These are phyloP conservation scores for Haplosporangium sp. DNA, from an alignment of 371 early-diverging fungal species.

Conservation along the genomic window DNA sequence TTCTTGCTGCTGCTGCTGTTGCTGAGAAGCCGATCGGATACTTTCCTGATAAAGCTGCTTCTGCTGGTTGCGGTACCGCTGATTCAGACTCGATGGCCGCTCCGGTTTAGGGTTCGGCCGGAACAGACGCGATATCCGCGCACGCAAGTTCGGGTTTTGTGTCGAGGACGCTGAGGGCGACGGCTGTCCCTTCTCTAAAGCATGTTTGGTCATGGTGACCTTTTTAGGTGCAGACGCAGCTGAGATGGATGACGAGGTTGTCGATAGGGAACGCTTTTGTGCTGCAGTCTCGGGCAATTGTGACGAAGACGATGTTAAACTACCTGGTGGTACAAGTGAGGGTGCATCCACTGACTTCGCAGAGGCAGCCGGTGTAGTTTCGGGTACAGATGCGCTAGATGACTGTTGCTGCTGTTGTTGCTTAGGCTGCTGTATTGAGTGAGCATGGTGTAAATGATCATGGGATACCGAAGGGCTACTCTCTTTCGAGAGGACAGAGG, in stretches of 20 bases:
- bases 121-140: slow-evolving; percentile 41
- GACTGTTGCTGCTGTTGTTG: slow-evolving; percentile 11
- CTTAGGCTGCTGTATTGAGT: slow-evolving; percentile 26
- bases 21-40: slow-evolving; percentile 4
- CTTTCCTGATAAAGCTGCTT: slow-evolving; percentile 13
- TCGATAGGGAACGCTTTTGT: background rate
- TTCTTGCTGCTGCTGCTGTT: slow-evolving; percentile 4
- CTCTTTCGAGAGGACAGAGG: slow-evolving; percentile 29
- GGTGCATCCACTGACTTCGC: background rate
- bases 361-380: slow-evolving; percentile 1
- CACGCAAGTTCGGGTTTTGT: slow-evolving; percentile 36
- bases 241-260: background rate
- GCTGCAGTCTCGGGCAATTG: background rate
- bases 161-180: background rate
- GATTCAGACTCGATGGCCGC: slow-evolving; percentile 17
- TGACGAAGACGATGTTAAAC: slow-evolving; percentile 4
- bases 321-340: background rate
- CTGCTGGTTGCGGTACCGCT: slow-evolving; percentile 17
- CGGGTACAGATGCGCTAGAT: slow-evolving; percentile 16
- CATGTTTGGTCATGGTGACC: slow-evolving; percentile 5
- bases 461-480: slow-evolving; percentile 3
- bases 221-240: slow-evolving; percentile 9
- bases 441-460: slow-evolving; percentile 16
- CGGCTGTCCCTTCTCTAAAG: slow-evolving; percentile 6
- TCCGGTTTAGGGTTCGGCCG: slow-evolving; percentile 29